Evolutionary conservation across 2,329 filamentous ascomycete species (phyloP).

Genomic region (Talaromyces funiculosus): DNA sequence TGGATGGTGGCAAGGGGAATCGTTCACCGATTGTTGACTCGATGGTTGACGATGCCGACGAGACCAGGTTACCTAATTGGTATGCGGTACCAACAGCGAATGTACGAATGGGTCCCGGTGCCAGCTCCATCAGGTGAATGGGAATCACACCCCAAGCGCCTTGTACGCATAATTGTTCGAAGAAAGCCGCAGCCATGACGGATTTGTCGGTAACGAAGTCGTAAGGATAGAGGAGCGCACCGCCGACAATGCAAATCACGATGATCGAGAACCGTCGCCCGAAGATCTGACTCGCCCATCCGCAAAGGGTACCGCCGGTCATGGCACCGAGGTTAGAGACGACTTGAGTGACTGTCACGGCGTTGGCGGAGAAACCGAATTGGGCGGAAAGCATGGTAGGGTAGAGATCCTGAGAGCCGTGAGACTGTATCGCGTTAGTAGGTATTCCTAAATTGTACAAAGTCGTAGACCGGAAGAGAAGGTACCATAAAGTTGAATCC

Average conservation of each 20-base stretch:
- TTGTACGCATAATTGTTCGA: constrained; percentile 74
- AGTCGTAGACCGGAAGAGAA: neutral
- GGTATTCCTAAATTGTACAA: neutral
- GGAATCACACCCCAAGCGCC: constrained; percentile 73
- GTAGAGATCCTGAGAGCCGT: constrained; percentile 65
- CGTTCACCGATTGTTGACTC: constrained; percentile 55
- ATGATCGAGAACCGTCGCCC: constrained; percentile 66
- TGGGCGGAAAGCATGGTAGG: constrained; percentile 56
- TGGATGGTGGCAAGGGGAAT: constrained; percentile 61
- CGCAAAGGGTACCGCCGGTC: constrained; percentile 60
- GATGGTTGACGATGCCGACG: constrained; percentile 30
- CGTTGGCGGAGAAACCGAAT: constrained; percentile 50
- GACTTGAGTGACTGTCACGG: constrained; percentile 65
- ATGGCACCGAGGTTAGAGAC: constrained; percentile 68
- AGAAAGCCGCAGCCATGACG: constrained; percentile 76
- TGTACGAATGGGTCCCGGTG: constrained; percentile 55
- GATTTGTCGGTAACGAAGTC: constrained; percentile 58
- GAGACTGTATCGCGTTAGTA: constrained; percentile 43
- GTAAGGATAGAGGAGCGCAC: constrained; percentile 78
- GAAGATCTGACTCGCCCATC: constrained; percentile 63
- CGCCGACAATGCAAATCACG: constrained; percentile 58
- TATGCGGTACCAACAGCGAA: constrained; percentile 60
- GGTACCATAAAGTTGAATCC: constrained; percentile 80
- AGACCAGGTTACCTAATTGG: constrained; percentile 33
- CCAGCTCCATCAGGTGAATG: constrained; percentile 61